These are phyloP conservation scores for Silene vulgaris DNA, from an alignment of 179 eudicot species.

Conservation along the genomic window DNA sequence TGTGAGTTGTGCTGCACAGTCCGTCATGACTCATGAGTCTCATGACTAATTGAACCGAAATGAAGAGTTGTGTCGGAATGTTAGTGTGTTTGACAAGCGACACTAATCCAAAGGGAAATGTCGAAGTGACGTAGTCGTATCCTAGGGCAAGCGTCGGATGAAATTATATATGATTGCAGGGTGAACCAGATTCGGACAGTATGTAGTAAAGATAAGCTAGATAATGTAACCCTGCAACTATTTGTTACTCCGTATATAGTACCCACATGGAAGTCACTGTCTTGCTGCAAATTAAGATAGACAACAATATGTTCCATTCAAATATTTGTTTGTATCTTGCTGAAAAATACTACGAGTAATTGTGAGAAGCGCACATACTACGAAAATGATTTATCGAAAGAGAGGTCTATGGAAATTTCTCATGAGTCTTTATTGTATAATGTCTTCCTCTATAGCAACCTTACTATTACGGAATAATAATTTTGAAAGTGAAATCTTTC, in stretches of 20 bases:
- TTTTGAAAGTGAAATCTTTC: slow-evolving; percentile 9
- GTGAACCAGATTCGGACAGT: background rate
- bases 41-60: too few relatives aligned
- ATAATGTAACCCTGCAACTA: background rate
- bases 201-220: background rate
- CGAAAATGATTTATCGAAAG: slow-evolving; percentile 9
- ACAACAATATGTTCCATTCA: slow-evolving; percentile 9
- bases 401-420: slow-evolving; percentile 8
- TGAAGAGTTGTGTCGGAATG: background rate
- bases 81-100: background rate
- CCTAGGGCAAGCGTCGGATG: background rate
- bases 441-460: slow-evolving; percentile 7
- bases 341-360: too few relatives aligned
- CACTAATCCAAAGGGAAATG: background rate
- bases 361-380: background rate
- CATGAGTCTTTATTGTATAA: background rate
- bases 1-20: background rate
- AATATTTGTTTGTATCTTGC: background rate
- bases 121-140: too few relatives aligned
- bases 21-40: too few relatives aligned
- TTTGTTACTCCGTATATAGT: background rate
- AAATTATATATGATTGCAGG: background rate
- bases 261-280: slow-evolving; percentile 18
- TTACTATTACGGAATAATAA: background rate
- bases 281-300: slow-evolving; percentile 4